phyloP scores from a whole-genome alignment of 345 rosid species.

The Eucalyptus paniculata region DNA sequence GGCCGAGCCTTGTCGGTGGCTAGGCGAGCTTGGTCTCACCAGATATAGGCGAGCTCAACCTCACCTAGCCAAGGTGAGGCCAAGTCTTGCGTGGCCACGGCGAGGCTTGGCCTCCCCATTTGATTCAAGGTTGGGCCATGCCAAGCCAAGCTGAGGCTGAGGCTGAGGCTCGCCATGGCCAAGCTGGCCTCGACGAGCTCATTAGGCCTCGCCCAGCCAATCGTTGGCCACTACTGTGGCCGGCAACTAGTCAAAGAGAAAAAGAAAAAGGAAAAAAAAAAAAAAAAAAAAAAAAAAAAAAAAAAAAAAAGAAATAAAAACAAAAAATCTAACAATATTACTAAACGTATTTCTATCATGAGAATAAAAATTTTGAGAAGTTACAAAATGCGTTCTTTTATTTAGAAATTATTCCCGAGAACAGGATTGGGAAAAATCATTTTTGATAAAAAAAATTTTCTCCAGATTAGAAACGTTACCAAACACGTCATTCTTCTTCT shows the following conservation, averaged over 20 bases:
- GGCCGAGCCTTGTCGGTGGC: accelerated
- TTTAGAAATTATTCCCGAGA: accelerated
- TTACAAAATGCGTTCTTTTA: accelerated
- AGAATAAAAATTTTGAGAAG: no score
- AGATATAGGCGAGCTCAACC: no score
- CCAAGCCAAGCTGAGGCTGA: accelerated
- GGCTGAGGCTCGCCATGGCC: accelerated
- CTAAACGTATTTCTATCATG: accelerated
- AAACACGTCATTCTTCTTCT: not conserved
- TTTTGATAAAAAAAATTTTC: no score
- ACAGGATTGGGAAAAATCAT: no score
- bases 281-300: accelerated
- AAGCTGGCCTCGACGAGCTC: no score
- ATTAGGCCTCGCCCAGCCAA: accelerated
- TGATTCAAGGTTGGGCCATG: accelerated
- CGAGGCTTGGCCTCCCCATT: no score
- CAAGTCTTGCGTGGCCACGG: accelerated
- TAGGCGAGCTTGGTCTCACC: accelerated
- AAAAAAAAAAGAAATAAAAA: no score
- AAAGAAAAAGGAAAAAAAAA: no score
- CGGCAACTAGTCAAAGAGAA: accelerated
- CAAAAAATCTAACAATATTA: no score
- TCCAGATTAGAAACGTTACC: no score
- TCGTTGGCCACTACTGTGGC: accelerated
- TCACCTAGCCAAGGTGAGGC: no score